Conservation (phyloP, 768 basidiomycete species). For the Cyclocybe cylindracea region DNA sequence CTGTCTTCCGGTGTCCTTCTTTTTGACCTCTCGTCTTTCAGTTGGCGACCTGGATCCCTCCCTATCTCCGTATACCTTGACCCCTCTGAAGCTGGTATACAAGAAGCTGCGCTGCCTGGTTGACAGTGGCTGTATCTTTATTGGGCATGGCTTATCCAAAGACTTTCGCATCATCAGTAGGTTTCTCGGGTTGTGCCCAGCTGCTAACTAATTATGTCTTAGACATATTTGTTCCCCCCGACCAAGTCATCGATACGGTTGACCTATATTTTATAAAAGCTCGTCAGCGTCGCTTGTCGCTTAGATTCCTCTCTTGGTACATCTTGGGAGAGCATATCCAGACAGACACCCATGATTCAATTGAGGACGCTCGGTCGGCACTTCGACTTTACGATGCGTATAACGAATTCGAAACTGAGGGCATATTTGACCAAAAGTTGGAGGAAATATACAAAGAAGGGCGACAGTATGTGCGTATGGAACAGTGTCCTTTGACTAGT, state of each 20-base stretch:
- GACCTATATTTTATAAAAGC: slow-evolving; percentile 87
- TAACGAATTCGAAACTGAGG: slow-evolving; percentile 71
- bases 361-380: slow-evolving; percentile 92
- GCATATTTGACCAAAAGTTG: slow-evolving; percentile 82
- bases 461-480: slow-evolving; percentile 59
- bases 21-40: slow-evolving; percentile 27
- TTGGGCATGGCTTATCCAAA: slow-evolving; percentile 95
- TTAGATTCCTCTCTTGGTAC: slow-evolving; percentile 94
- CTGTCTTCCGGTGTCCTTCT: not conserved
- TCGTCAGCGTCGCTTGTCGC: slow-evolving; percentile 84
- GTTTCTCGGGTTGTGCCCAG: slow-evolving; percentile 25
- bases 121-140: slow-evolving; percentile 93
- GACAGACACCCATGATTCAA: slow-evolving; percentile 95
- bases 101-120: slow-evolving; percentile 94
- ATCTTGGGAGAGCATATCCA: slow-evolving; percentile 92
- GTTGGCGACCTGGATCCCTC: slow-evolving; percentile 92
- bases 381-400: slow-evolving; percentile 84
- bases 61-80: slow-evolving; percentile 83
- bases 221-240: slow-evolving; percentile 96
- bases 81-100: slow-evolving; percentile 96
- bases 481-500: not conserved
- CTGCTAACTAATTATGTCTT: not conserved
- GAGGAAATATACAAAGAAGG: slow-evolving; percentile 85
- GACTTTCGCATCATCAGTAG: slow-evolving; percentile 98
- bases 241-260: slow-evolving; percentile 96